Percentiles rank a stretch among this genome's conserved stretches.
phyloP scores from a whole-genome alignment of 352 stramenopile species.

The Phytophthora pinifolia region DNA sequence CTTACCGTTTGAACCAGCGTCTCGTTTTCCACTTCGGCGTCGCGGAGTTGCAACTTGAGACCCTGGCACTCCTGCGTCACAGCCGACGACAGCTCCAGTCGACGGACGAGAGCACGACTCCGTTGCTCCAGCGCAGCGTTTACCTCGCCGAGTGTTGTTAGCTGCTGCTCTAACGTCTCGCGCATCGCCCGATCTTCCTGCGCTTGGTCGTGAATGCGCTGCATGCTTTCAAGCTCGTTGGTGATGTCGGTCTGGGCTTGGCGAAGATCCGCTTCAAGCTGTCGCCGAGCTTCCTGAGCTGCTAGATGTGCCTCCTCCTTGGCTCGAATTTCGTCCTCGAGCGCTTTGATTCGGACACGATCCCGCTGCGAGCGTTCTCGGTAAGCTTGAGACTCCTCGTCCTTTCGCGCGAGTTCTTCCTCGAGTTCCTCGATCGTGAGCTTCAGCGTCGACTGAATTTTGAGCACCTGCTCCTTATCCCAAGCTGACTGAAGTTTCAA shows the following conservation, averaged over 20 bases:
- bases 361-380: conserved; percentile 57
- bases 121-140: conserved; percentile 74
- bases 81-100: conserved; percentile 53
- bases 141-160: conserved; percentile 73
- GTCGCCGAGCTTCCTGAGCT: conserved; percentile 32
- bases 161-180: conserved; percentile 60
- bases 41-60: conserved; percentile 59
- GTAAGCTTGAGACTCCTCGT: conserved; percentile 50
- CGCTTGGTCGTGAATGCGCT: conserved; percentile 44
- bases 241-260: conserved; percentile 56
- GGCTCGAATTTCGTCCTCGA: conserved; percentile 50
- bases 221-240: conserved; percentile 51
- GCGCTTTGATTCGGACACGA: conserved; percentile 48
- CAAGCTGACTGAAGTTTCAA: conserved; percentile 37
- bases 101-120: conserved; percentile 62
- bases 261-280: conserved; percentile 59
- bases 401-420: conserved; percentile 70
- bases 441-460: conserved; percentile 72
- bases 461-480: conserved; percentile 71
- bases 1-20: conserved; percentile 61
- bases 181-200: conserved; percentile 57
- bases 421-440: conserved; percentile 80
- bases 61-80: conserved; percentile 58
- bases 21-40: conserved; percentile 72
- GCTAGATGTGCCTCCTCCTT: conserved; percentile 41